These are phyloP conservation scores for Apiotrichum gamsii DNA, from an alignment of 1,284 basidiomycete genomes.

Conservation along the genomic window DNA sequence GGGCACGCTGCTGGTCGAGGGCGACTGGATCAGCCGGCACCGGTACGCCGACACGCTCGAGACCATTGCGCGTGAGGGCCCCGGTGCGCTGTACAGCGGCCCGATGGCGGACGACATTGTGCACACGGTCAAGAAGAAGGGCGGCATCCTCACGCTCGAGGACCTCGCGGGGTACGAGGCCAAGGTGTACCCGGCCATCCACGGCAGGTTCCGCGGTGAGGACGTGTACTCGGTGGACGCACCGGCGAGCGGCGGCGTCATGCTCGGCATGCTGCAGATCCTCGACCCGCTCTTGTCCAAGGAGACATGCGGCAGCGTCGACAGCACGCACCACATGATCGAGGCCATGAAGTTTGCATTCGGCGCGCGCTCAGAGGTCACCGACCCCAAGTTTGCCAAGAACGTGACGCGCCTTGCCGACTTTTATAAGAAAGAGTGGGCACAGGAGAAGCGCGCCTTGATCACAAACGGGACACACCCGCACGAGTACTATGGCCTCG, in stretches of 20 bases:
- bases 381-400: conserved; percentile 60
- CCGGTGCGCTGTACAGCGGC: conserved; percentile 42
- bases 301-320: conserved; percentile 5
- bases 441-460: conserved; percentile 52
- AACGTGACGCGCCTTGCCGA: conserved; percentile 53
- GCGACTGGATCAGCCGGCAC: conserved; percentile 63
- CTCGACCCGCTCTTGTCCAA: conserved; percentile 25
- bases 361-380: conserved; percentile 61
- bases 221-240: conserved; percentile 77
- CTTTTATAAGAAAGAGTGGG: conserved; percentile 67
- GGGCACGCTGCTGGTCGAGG: conserved; percentile 64
- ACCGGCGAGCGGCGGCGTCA: conserved; percentile 54
- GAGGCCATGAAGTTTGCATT: conserved; percentile 52
- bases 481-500: conserved; percentile 74
- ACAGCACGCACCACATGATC: conserved; percentile 46
- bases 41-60: conserved; percentile 50
- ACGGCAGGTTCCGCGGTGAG: conserved; percentile 67
- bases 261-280: conserved; percentile 43
- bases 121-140: conserved; percentile 31
- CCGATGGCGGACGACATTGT: conserved; percentile 43
- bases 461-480: conserved; percentile 62
- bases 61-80: conserved; percentile 38
- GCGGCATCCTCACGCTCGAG: conserved; percentile 40
- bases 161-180: conserved; percentile 56
- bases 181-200: conserved; percentile 64